Evolutionary conservation across 2,329 filamentous ascomycete genomes (phyloP).

Genomic region (Xylariaceae sp.): DNA sequence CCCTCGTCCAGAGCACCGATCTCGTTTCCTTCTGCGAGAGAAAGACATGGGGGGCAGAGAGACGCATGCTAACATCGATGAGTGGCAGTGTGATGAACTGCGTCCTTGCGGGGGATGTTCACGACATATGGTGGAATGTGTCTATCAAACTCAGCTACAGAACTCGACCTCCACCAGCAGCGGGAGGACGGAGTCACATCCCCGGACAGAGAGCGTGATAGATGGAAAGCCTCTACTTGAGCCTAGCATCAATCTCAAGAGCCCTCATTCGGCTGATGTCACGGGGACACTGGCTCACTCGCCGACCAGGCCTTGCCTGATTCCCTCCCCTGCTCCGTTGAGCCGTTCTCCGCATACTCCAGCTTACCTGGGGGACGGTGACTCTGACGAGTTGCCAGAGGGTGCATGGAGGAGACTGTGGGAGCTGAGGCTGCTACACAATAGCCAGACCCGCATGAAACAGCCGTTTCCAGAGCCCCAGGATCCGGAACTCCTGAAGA

Average conservation of each 20-base stretch:
- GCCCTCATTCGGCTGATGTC: slow-evolving; percentile 10
- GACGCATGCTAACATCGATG: slow-evolving; percentile 5
- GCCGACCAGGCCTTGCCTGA: slow-evolving; percentile 17
- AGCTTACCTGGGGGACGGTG: slow-evolving; percentile 16
- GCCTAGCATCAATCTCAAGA: too few relatives aligned
- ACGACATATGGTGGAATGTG: slow-evolving; percentile 28
- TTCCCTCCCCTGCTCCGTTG: slow-evolving; percentile 22
- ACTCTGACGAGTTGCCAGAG: slow-evolving; percentile 31
- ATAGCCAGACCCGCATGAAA: slow-evolving; percentile 29
- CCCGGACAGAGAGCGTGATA: too few relatives aligned
- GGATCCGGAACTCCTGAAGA: slow-evolving; percentile 15
- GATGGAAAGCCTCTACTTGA: slow-evolving; percentile 3
- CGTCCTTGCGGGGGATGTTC: slow-evolving; percentile 29
- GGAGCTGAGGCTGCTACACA: slow-evolving; percentile 34
- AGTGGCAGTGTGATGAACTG: slow-evolving; percentile 27
- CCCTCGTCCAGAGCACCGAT: neutral
- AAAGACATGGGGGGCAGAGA: neutral
- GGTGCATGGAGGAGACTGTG: slow-evolving; percentile 32
- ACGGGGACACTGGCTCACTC: too few relatives aligned
- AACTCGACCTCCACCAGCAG: neutral
- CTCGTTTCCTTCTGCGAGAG: neutral
- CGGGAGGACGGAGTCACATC: too few relatives aligned
- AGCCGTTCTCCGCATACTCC: slow-evolving; percentile 17
- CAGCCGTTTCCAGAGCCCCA: slow-evolving; percentile 25
- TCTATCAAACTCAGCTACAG: slow-evolving; percentile 21